phyloP scores from a whole-genome alignment of 805 yeast species.

The Starmera quercuum region DNA sequence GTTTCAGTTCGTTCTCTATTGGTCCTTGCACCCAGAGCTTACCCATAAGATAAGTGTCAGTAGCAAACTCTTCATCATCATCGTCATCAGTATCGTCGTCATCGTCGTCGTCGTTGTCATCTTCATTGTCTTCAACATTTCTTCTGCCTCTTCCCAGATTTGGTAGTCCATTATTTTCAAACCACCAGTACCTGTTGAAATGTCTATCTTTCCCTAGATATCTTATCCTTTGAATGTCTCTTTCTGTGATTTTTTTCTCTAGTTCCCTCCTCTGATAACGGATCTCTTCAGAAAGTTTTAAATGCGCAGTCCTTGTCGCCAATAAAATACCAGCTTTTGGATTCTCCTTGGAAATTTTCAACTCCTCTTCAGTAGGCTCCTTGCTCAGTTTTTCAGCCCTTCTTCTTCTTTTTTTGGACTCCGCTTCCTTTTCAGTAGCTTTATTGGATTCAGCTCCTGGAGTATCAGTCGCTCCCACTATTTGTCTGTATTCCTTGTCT shows the following conservation, averaged over 20 bases:
- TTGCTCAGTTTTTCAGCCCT: slow-evolving; percentile 21
- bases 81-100: slow-evolving; percentile 34
- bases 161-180: slow-evolving; percentile 80
- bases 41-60: slow-evolving; percentile 69
- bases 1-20: slow-evolving; percentile 32
- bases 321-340: slow-evolving; percentile 36
- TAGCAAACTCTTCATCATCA: slow-evolving; percentile 35
- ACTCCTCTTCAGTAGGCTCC: slow-evolving; percentile 35
- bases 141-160: slow-evolving; percentile 32
- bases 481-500: slow-evolving; percentile 32
- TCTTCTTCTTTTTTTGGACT: slow-evolving; percentile 18
- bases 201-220: slow-evolving; percentile 76
- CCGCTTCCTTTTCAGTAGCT: slow-evolving; percentile 6
- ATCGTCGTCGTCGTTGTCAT: slow-evolving; percentile 29
- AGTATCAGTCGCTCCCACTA: slow-evolving; percentile 16
- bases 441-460: slow-evolving; percentile 5
- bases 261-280: slow-evolving; percentile 41
- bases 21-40: slow-evolving; percentile 93
- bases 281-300: slow-evolving; percentile 33
- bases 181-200: slow-evolving; percentile 93
- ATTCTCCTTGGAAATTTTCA: slow-evolving; percentile 27
- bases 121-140: slow-evolving; percentile 17
- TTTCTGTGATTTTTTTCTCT: slow-evolving; percentile 56
- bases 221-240: slow-evolving; percentile 71
- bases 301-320: slow-evolving; percentile 34